Evolutionary conservation across 2,329 filamentous ascomycete genomes (phyloP).

Genomic region (Seiridium unicorne): DNA sequence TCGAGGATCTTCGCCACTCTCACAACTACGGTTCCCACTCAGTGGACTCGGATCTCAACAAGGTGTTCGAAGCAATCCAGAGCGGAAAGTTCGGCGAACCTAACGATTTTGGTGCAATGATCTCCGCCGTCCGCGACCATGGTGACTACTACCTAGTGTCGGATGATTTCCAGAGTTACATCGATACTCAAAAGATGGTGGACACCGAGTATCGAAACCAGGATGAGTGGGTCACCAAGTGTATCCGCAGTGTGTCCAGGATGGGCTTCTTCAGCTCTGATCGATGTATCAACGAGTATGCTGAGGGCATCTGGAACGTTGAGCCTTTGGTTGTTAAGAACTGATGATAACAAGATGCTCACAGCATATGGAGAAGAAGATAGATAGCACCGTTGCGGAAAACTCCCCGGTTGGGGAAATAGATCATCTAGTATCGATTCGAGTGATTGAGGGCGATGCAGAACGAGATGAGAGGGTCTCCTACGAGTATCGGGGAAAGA

Average conservation of each 20-base stretch:
- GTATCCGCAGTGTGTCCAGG: conserved; percentile 79
- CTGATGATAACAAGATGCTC: neutral
- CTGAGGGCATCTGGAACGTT: conserved; percentile 94
- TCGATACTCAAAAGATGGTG: conserved; percentile 86
- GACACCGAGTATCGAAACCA: conserved; percentile 91
- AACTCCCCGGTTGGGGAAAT: too few species aligned
- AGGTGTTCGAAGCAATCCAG: conserved; percentile 83
- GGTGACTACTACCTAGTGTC: conserved; percentile 98
- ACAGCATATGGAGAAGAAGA: neutral
- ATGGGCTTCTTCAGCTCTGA: conserved; percentile 99
- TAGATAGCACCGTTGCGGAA: too few species aligned
- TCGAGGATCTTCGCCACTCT: conserved; percentile 88
- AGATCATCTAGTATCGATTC: too few species aligned
- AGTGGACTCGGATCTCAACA: conserved; percentile 72
- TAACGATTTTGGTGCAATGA: conserved; percentile 75
- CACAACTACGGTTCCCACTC: conserved; percentile 82
- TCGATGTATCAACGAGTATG: conserved; percentile 95
- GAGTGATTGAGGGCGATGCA: too few species aligned
- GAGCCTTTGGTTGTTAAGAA: conserved; percentile 66
- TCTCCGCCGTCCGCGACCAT: conserved; percentile 84
- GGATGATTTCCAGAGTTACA: conserved; percentile 94
- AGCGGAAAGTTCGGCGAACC: conserved; percentile 78
- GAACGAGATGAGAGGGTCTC: too few species aligned
- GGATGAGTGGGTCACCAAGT: conserved; percentile 89
- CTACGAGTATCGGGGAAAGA: too few species aligned